These are phyloP conservation scores for Rubia balearica DNA, from an alignment of 305 asterid species.

Conservation along the genomic window DNA sequence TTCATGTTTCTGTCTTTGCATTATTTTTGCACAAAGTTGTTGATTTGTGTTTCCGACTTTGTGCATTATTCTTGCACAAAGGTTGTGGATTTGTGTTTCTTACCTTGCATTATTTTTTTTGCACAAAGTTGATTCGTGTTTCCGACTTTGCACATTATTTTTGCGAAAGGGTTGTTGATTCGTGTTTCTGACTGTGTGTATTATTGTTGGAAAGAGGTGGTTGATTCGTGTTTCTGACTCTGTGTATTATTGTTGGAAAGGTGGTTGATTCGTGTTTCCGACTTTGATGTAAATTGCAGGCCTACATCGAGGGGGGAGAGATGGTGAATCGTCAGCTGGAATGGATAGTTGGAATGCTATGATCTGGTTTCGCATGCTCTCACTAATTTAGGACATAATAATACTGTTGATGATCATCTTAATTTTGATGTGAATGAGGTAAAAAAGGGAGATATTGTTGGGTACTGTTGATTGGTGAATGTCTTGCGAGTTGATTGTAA, in stretches of 20 bases:
- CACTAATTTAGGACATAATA: constrained; percentile 47
- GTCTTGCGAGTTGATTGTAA: no score
- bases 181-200: not conserved
- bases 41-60: not conserved
- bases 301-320: constrained; percentile 49
- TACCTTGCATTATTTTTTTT: no score
- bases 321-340: constrained; percentile 45
- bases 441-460: constrained; percentile 17
- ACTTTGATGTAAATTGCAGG: constrained; percentile 42
- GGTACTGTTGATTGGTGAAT: not conserved
- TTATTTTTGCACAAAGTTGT: no score
- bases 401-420: constrained; percentile 31
- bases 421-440: constrained; percentile 49
- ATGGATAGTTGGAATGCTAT: constrained; percentile 30
- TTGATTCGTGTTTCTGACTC: not conserved
- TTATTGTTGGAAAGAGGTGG: not conserved
- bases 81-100: no score
- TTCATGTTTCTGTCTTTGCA: not conserved
- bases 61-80: no score
- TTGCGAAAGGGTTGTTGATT: no score
- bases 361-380: constrained; percentile 29
- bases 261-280: not conserved
- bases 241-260: no score
- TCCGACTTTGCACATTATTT: no score
- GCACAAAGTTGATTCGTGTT: no score